Percentiles rank a stretch among this genome's conserved stretches.
These are phyloP conservation scores for Pseudotsuga menziesii DNA, from an alignment of 75 land plant species.

Conservation along the genomic window DNA sequence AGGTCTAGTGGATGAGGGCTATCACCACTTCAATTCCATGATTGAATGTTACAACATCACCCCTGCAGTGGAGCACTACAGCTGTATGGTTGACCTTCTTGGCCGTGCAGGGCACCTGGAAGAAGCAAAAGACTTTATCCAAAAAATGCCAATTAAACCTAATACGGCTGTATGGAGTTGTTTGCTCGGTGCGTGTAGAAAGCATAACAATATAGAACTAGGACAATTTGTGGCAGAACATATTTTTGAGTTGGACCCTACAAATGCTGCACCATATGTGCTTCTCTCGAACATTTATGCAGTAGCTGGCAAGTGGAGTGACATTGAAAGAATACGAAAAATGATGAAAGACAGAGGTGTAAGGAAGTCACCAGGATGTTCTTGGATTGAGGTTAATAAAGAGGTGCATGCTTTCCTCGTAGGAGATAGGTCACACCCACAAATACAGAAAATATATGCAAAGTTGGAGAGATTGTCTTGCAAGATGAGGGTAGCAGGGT, in stretches of 20 bases:
- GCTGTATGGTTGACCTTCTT: slow-evolving; percentile 55
- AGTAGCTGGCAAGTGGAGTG: slow-evolving; percentile 36
- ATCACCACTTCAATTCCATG: slow-evolving; percentile 41
- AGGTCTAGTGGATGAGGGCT: slow-evolving; percentile 55
- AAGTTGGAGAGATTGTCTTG: slow-evolving; percentile 23
- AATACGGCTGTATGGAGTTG: slow-evolving; percentile 49
- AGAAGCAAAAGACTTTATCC: slow-evolving; percentile 35
- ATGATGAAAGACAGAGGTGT: slow-evolving; percentile 27
- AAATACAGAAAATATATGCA: slow-evolving; percentile 30
- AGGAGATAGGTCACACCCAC: slow-evolving; percentile 43
- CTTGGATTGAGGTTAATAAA: slow-evolving; percentile 48
- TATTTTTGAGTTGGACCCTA: slow-evolving; percentile 46
- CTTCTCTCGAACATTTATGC: slow-evolving; percentile 59
- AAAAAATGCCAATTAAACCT: slow-evolving; percentile 48
- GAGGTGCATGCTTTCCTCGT: slow-evolving; percentile 42
- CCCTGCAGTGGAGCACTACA: slow-evolving; percentile 53
- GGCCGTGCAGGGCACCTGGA: slow-evolving; percentile 44
- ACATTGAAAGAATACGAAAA: slow-evolving; percentile 31
- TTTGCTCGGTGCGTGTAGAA: slow-evolving; percentile 57
- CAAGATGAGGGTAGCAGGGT: slow-evolving; percentile 56
- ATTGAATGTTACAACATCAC: slow-evolving; percentile 21
- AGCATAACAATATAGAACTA: slow-evolving; percentile 37
- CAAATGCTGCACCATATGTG: slow-evolving; percentile 53
- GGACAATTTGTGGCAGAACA: slow-evolving; percentile 40
- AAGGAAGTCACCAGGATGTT: slow-evolving; percentile 43